Evolutionary conservation across 345 rosid species (phyloP), one percentile per base, ranked within the genome.

Genomic region (Microcos paniculata): DNA sequence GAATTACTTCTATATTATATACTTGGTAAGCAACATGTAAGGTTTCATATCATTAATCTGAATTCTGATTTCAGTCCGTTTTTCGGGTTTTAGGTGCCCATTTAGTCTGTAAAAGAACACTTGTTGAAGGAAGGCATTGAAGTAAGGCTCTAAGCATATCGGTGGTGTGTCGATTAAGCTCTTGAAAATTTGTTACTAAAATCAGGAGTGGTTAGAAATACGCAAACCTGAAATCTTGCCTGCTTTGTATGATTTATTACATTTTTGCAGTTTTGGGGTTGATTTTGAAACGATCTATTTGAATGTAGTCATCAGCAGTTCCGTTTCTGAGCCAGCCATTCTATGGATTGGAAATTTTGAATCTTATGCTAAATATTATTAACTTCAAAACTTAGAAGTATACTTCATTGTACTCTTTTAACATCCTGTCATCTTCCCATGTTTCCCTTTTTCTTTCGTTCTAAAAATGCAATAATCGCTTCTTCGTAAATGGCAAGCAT

Each of bases 71-170:
- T 12, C 45, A 19, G 14, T 6, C 55, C 4, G 53, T 68, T 69
- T 23, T 45, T 75, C 73, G 77, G 56, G 43, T 72, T 84, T 75
- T 85, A 96, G 99, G 99, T 96, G 72, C 97, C 96, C 1, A 83
- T 96, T 80, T 88, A 77, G 24, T 49, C 83, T 28, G 99, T 93
- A 48, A 96, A 96, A 81, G 94, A 82, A 82, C 95, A 90, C 84
- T 84, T 93, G 80, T 72, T 79, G 74, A 82, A 90, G 45, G 84
- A 84, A 78, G 87, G 88, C 79, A 85, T 90, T 57, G 98, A 96
- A 81, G 95, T 93, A 15, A 86, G 99, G 84, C 77, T 88, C 70
- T 89, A 78, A 85, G n/a, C 18, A 1, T 40, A n/a, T 31, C 31
- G 19, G 19, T 35, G 2, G 8, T 24, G 8, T 0, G 3, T 64